Base-by-base conservation (phyloP, 129 eudicot genomes). In the Flaveria ramosissima region DNA sequence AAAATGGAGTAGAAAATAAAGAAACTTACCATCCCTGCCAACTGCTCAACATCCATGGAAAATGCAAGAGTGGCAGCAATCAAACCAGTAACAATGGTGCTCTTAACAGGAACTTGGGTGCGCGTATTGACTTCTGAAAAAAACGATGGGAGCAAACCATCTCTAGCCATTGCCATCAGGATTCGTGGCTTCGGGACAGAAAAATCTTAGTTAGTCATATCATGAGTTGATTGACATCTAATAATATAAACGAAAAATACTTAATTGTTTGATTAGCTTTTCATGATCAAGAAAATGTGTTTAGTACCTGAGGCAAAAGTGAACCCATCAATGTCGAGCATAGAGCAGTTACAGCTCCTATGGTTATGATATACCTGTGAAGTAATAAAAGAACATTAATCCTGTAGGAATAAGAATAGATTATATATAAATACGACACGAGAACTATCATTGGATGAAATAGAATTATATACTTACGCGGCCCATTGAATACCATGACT, bases 81-180 rank as follows among this genome's bases (percentile, higher is more conserved):
- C 26, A 87, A 57, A 42, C 98, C 98, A 32, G 97, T 91, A 46
- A 80, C 77, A 66, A 94, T 30, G 10, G 98, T 94, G 80, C 97
- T 80, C 85, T 94, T 91, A 14, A 87, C 80, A 11, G 98, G 98
- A 72, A 94, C 97, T 81, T 94, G 97, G 41, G 96, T 87, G 43
- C 77, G 80, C 19, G 72, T 42, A 74, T 87, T 82, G 59, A 94
- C 97, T 27, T 94, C 97, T 73, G 96, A 86, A 52, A 94, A 94
- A 68, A 94, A 91, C 24, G 97, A 63, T 45, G 98, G 98, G 55
- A 94, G 85, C 87, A 94, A 86, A 66, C 98, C 98, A 42, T 94
- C 98, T 83, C 98, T 89, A 56, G 98, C 93, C 98, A 94, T 94
- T 83, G 97, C 98, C 98, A 94, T 91, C 76, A 94, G 78, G 59